Conservation (phyloP, 176 grass and related monocot genomes). For the Hordeum vulgare region MorexV3_pseudomolecules_assembly NC_058519.1:206741317-206741816, state of each 20-base stretch:
- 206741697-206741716: constrained; percentile 61
- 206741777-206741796: constrained; percentile 85
- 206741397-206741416: background rate
- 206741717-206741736: constrained; percentile 33
- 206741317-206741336: background rate
- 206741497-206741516: background rate
- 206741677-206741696: constrained; percentile 78
- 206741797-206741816: constrained; percentile 2
- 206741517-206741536: background rate
- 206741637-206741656: constrained; percentile 68
- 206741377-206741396: background rate
- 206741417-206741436: background rate
- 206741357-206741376: background rate
- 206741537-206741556: constrained; percentile 6
- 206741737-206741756: constrained; percentile 44
- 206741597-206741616: background rate
- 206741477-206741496: background rate
- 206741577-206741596: background rate
- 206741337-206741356: background rate
- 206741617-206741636: constrained; percentile 33
- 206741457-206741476: background rate
- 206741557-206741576: constrained; percentile 19
- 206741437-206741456: background rate
- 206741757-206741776: constrained; percentile 84
- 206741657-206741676: constrained; percentile 85